A percentile compares a stretch with the other conserved stretches of the same genome.
Conservation (phyloP, 768 basidiomycete species). For the Cystobasidium ongulense region DNA sequence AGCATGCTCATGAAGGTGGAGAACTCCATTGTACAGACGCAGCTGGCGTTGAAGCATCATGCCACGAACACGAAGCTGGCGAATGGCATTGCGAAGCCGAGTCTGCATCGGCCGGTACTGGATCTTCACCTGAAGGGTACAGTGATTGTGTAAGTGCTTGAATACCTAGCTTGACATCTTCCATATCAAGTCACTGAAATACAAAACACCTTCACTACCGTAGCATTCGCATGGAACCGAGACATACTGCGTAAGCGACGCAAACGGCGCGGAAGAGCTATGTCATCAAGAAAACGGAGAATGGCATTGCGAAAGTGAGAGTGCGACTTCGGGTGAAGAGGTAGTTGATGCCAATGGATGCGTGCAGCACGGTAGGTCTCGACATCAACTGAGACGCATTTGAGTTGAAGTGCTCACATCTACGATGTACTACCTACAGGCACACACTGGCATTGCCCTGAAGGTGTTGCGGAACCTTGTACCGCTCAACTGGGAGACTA, state of each 20-base stretch:
- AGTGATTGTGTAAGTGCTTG: not conserved
- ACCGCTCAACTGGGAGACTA: constrained; percentile 22
- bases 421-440: not conserved
- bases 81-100: not conserved
- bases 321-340: not conserved
- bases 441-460: constrained; percentile 23
- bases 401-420: not conserved
- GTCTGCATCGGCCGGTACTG: not conserved
- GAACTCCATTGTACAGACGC: not conserved
- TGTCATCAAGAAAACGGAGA: not conserved
- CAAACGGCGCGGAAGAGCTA: not conserved
- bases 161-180: not conserved
- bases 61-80: not conserved
- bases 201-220: not conserved
- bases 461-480: constrained; percentile 9
- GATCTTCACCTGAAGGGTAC: not conserved
- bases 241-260: not conserved
- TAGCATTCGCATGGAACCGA: not conserved
- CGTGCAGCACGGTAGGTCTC: constrained; percentile 17
- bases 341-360: constrained; percentile 8
- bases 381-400: not conserved
- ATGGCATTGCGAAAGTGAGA: not conserved
- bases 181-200: not conserved
- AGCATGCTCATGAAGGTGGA: not conserved
- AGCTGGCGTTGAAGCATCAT: not conserved